Evolutionary conservation across 108 stramenopile species (phyloP), one percentile per base, ranked within the genome.

Genomic region (Nitzschia palea): DNA sequence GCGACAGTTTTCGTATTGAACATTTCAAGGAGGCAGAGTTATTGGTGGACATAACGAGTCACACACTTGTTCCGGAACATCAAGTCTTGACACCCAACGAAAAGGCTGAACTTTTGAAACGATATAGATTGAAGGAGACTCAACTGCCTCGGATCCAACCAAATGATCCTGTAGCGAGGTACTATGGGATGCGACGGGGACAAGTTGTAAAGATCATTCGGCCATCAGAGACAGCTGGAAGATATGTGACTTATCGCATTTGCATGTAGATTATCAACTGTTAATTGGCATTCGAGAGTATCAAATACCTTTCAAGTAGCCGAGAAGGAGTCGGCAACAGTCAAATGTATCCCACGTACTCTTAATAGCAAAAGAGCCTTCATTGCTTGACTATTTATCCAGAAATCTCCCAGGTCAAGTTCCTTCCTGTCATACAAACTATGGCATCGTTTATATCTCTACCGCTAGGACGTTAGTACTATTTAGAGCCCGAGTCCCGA

Each of bases 171-270:
- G 93, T 99, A 8, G 97, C 98, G 2, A 72, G 99, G 35, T 99
- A 97, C 70, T 99, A 94, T 74, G 99, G 99, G 33, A 89, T 99
- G 96, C 91, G 88, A 69, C 74, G 95, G 56, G 97, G 97, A 25
- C 86, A 97, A 57, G 98, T 99, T 15, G 98, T 99, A 32, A 98
- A 99, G 71, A 99, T 99, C 71, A 98, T 98, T 65, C 89, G 99
- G 55, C 97, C 97, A 9, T 91, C 88, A 34, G 99, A 99, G 66
- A 99, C 99, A 27, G 99, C 99, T 8, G 99, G 99, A 12, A 88
- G 99, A 10, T 99, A 99, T 74, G 96, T 99, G 22, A 99, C 99
- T 0, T 99, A 99, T 78, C 86, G 99, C 25, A 87, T 99, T 59
- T 98, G 98, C 66, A 90, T 97, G 82, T 99, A 93, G 33, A 60